Evolutionary conservation across 1,139 yeast species (phyloP).

Genomic region (Geotrichum fermentans): DNA sequence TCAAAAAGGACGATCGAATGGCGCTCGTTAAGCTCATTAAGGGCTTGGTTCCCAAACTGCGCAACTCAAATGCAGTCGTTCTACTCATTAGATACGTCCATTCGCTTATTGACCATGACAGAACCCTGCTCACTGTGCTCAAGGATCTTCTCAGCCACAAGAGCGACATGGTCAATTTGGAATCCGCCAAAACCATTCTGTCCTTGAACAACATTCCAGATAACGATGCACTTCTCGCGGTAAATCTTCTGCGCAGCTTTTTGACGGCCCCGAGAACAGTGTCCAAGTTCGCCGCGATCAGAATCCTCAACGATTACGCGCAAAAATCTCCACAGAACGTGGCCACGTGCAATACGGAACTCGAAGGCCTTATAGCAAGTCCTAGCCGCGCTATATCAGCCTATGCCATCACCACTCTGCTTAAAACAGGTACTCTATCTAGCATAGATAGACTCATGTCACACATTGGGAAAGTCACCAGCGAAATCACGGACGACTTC

Average conservation of each 20-base stretch:
- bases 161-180: slow-evolving; percentile 86
- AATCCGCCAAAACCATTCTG: slow-evolving; percentile 83
- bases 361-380: slow-evolving; percentile 83
- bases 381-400: slow-evolving; percentile 88
- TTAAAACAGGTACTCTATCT: slow-evolving; percentile 90
- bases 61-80: slow-evolving; percentile 59
- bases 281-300: slow-evolving; percentile 86
- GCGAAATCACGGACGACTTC: slow-evolving; percentile 93
- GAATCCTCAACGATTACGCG: slow-evolving; percentile 82
- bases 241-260: slow-evolving; percentile 67
- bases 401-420: slow-evolving; percentile 92
- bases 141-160: slow-evolving; percentile 71
- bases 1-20: slow-evolving; percentile 90
- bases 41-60: slow-evolving; percentile 52
- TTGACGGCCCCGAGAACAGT: slow-evolving; percentile 86
- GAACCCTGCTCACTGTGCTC: slow-evolving; percentile 42
- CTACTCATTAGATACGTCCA: slow-evolving; percentile 81
- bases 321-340: slow-evolving; percentile 74
- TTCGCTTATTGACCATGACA: slow-evolving; percentile 60
- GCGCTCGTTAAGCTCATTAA: slow-evolving; percentile 87
- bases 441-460: slow-evolving; percentile 84
- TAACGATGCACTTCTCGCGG: slow-evolving; percentile 60
- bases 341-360: slow-evolving; percentile 68
- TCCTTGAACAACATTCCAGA: slow-evolving; percentile 55
- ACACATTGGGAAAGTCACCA: slow-evolving; percentile 84